These are phyloP conservation scores for Aspergillus sp. DNA, from an alignment of 2,329 filamentous ascomycete species.

Conservation along the genomic window DNA sequence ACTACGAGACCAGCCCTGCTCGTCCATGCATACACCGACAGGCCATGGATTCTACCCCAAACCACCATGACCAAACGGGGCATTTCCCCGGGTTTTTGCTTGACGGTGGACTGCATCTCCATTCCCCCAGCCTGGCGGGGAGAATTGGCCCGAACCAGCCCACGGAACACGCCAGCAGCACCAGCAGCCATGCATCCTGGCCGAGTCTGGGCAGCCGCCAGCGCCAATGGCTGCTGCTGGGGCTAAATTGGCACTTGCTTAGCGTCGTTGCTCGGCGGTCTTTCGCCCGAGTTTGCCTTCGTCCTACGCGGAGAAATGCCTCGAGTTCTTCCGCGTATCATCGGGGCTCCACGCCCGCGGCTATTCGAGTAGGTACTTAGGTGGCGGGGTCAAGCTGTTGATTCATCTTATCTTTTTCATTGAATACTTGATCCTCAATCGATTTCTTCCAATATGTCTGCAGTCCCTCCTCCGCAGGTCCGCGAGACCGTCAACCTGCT, in stretches of 20 bases:
- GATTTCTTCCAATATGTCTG: constrained; percentile 12
- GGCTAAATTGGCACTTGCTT: not conserved
- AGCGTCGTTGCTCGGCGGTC: not conserved
- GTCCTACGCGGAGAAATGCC: constrained; percentile 8
- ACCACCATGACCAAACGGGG: not conserved
- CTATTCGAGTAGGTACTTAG: constrained; percentile 3
- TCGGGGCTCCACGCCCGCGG: constrained; percentile 1
- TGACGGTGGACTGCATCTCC: not conserved
- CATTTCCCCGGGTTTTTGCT: not conserved
- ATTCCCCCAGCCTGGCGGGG: not conserved
- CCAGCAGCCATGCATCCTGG: not conserved
- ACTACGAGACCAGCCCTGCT: not conserved
- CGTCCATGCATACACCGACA: not conserved
- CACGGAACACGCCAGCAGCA: not conserved
- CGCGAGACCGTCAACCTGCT: constrained; percentile 61
- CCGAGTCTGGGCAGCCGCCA: not conserved
- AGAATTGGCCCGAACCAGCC: not conserved
- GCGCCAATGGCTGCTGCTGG: not conserved
- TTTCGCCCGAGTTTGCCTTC: constrained; percentile 4
- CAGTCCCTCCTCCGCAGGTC: constrained; percentile 36
- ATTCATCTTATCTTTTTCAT: no score
- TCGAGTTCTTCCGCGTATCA: constrained; percentile 12
- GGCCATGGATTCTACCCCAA: not conserved
- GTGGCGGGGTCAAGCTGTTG: no score
- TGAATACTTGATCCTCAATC: no score